Conservation (phyloP, 345 rosid genomes). For the Eucalyptus erythrocorys region DNA sequence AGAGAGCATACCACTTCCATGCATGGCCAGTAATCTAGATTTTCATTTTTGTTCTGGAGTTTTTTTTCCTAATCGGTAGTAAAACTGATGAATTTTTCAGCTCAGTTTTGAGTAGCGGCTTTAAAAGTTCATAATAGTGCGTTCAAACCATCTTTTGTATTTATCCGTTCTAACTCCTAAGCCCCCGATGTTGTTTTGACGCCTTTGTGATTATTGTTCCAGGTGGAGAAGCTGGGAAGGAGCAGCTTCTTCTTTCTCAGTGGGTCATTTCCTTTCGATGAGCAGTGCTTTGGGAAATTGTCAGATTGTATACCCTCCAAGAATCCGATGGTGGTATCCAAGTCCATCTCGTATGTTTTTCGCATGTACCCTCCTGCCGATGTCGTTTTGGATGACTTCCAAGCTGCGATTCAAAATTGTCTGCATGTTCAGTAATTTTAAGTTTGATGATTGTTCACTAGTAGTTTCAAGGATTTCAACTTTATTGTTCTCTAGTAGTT, state of each 20-base stretch:
- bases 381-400: slow-evolving; percentile 38
- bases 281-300: slow-evolving; percentile 51
- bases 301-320: slow-evolving; percentile 10
- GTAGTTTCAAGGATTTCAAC: neutral
- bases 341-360: slow-evolving; percentile 65
- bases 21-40: neutral
- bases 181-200: neutral
- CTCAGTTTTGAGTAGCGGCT: neutral
- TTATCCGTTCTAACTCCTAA: neutral
- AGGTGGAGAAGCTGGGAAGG: slow-evolving; percentile 76
- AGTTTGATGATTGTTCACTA: neutral
- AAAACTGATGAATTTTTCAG: neutral
- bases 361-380: slow-evolving; percentile 44
- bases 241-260: slow-evolving; percentile 78
- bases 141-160: neutral
- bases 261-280: slow-evolving; percentile 58
- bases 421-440: slow-evolving; percentile 6
- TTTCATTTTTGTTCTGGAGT: neutral
- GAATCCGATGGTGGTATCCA: slow-evolving; percentile 48
- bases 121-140: neutral
- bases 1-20: neutral
- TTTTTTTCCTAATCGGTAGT: neutral
- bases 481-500: neutral
- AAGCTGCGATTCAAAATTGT: slow-evolving; percentile 7
- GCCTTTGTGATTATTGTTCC: neutral